Percentiles rank a stretch among this genome's conserved stretches.
These are phyloP conservation scores for Ceratocystis destructans DNA, from an alignment of 2,329 filamentous ascomycete genomes.

Conservation along the genomic window DNA sequence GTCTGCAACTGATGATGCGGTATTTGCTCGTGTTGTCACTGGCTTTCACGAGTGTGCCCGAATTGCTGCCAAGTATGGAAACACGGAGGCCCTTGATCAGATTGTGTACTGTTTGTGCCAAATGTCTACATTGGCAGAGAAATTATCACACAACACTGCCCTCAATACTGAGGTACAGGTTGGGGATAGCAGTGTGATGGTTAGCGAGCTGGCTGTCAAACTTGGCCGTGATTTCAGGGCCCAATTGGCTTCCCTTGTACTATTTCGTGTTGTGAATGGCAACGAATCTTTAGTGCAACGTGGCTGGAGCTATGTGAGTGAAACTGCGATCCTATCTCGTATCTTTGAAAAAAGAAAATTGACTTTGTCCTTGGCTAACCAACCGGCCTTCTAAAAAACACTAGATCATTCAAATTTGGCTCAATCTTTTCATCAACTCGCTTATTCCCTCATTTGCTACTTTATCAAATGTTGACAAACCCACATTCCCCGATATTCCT, in stretches of 20 bases:
- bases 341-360: background rate
- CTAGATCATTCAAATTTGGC: constrained; percentile 77
- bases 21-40: constrained; percentile 83
- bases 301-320: constrained; percentile 64
- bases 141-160: constrained; percentile 62
- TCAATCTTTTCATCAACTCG: constrained; percentile 93
- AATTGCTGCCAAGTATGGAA: constrained; percentile 71
- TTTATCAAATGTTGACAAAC: constrained; percentile 27
- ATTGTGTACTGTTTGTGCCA: constrained; percentile 81
- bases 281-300: constrained; percentile 64
- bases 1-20: constrained; percentile 91
- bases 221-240: constrained; percentile 88
- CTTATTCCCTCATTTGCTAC: constrained; percentile 70
- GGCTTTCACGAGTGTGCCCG: constrained; percentile 94
- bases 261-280: constrained; percentile 81
- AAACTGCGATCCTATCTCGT: constrained; percentile 6
- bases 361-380: background rate
- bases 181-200: constrained; percentile 88
- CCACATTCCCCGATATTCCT: constrained; percentile 59
- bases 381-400: constrained; percentile 27
- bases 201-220: constrained; percentile 91
- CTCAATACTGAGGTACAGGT: constrained; percentile 94
- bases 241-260: constrained; percentile 83
- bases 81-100: constrained; percentile 79
- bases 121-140: constrained; percentile 76